Evolutionary conservation across 2,329 filamentous ascomycete genomes (phyloP).

Genomic region (Paracamarosporium sp.): DNA sequence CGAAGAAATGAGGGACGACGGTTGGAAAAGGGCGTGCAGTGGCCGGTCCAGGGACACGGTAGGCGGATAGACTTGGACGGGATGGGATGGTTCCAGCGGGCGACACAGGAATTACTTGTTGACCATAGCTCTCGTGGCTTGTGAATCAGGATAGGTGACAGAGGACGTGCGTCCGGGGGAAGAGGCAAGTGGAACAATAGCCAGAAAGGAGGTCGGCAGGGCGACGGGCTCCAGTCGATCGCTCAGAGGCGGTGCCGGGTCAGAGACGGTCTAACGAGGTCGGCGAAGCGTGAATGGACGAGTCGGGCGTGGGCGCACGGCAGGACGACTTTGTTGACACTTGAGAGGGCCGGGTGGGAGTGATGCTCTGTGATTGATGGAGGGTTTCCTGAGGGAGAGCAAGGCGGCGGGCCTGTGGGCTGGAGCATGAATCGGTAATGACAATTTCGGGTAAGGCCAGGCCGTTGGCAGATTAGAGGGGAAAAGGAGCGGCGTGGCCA

Average conservation of each 20-base stretch:
- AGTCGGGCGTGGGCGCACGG: conserved; percentile 19
- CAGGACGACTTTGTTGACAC: conserved; percentile 23
- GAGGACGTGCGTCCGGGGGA: conserved; percentile 44
- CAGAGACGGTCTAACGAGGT: conserved; percentile 31
- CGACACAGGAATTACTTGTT: conserved; percentile 47
- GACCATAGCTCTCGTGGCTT: conserved; percentile 47
- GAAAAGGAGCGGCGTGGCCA: conserved; percentile 37
- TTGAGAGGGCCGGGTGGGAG: conserved; percentile 23
- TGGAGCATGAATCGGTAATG: conserved; percentile 44
- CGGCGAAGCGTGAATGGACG: conserved; percentile 31
- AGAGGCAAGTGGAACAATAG: conserved; percentile 42
- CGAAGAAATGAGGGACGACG: conserved; percentile 50
- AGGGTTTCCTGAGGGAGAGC: conserved; percentile 30
- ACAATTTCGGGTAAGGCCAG: conserved; percentile 43
- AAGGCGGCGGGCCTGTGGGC: conserved; percentile 35
- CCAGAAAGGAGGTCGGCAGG: conserved; percentile 30
- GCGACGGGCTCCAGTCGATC: conserved; percentile 17
- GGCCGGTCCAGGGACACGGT: conserved; percentile 50
- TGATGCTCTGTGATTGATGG: conserved; percentile 36
- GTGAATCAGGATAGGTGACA: conserved; percentile 44
- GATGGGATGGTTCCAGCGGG: conserved; percentile 47
- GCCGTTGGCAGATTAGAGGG: conserved; percentile 45
- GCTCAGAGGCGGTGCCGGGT: conserved; percentile 7
- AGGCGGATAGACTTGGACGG: conserved; percentile 49
- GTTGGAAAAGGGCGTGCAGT: conserved; percentile 50